These are phyloP conservation scores for Curvularia spicifera DNA, from an alignment of 2,329 filamentous ascomycete genomes.

Conservation along the genomic window DNA sequence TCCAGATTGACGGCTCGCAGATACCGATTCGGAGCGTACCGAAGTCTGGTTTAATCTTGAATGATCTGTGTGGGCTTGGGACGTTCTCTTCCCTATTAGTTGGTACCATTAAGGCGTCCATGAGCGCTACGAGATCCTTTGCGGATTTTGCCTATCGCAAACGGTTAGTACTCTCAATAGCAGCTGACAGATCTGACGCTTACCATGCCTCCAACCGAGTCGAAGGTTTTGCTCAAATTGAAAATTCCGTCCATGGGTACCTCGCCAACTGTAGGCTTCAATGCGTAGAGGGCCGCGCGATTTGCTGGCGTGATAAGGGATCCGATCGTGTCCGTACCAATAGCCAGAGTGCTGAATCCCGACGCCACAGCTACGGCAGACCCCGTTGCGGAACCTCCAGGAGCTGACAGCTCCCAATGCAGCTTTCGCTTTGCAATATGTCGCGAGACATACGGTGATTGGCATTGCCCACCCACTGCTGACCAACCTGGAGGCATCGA, in stretches of 20 bases:
- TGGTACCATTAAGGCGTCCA: constrained; percentile 43
- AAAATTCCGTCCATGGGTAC: constrained; percentile 48
- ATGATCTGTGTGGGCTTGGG: constrained; percentile 31
- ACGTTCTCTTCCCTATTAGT: constrained; percentile 35
- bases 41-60: constrained; percentile 44
- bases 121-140: constrained; percentile 44
- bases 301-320: constrained; percentile 51
- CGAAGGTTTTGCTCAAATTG: constrained; percentile 44
- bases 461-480: constrained; percentile 49
- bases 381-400: constrained; percentile 48
- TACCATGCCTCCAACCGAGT: constrained; percentile 45
- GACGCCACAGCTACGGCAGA: constrained; percentile 50
- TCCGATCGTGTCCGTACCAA: constrained; percentile 52
- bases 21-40: constrained; percentile 44
- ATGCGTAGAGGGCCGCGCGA: constrained; percentile 48
- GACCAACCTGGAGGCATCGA: constrained; percentile 52
- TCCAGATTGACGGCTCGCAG: constrained; percentile 47
- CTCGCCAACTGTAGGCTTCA: constrained; percentile 49
- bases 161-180: constrained; percentile 7
- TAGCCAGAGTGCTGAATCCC: constrained; percentile 50
- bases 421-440: constrained; percentile 48
- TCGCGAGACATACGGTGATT: constrained; percentile 48
- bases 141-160: constrained; percentile 41
- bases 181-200: constrained; percentile 1
- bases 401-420: constrained; percentile 47